These are phyloP conservation scores for Phialophora verrucosa DNA, from an alignment of 2,329 filamentous ascomycete species.

Conservation along the genomic window DNA sequence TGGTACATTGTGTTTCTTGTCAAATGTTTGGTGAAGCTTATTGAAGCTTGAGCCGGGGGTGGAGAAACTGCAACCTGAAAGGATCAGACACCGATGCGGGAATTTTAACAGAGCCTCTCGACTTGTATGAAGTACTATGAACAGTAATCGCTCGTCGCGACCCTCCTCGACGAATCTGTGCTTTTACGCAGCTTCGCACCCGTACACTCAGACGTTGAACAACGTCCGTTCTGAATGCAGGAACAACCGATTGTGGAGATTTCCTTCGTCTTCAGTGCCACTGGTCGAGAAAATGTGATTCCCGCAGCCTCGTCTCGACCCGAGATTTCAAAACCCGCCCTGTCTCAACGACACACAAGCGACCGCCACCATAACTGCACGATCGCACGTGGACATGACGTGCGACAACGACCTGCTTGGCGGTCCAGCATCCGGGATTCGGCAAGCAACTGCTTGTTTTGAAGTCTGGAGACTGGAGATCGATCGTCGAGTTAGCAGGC, in stretches of 20 bases:
- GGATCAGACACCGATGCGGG: neutral
- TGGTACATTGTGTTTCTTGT: neutral
- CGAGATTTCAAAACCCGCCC: neutral
- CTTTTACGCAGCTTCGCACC: too few species aligned
- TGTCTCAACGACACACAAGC: conserved; percentile 8
- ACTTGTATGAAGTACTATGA: too few species aligned
- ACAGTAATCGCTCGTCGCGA: too few species aligned
- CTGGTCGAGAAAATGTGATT: neutral
- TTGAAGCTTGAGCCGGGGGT: neutral
- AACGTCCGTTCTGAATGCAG: neutral
- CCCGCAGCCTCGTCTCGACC: conserved; percentile 1
- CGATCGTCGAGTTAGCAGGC: neutral
- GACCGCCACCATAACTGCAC: conserved; percentile 15
- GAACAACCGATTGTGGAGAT: neutral
- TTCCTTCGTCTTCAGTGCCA: neutral
- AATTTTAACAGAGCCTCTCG: too few species aligned
- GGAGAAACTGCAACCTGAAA: neutral
- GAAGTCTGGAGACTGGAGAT: neutral
- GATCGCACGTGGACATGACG: conserved; percentile 12
- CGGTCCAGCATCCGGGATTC: neutral
- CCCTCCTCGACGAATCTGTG: too few species aligned
- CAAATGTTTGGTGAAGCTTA: neutral
- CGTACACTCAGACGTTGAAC: too few species aligned
- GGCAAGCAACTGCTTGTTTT: neutral
- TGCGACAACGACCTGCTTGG: conserved; percentile 7